Conservation (phyloP, 192 early-diverging fungal species). For the Phycomyces nitens region DNA sequence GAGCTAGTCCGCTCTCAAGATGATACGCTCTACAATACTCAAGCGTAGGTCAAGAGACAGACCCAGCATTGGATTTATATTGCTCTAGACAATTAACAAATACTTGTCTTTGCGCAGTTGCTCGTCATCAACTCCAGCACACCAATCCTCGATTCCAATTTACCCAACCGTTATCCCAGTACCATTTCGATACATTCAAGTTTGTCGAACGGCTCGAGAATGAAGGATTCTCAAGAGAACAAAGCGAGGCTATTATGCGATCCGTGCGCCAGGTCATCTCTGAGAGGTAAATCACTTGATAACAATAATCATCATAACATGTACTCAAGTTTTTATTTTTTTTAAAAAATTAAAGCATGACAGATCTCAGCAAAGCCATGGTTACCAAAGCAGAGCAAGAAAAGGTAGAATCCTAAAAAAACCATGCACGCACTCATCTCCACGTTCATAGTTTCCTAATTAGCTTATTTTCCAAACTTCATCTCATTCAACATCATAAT, state of each 20-base stretch:
- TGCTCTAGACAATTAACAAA: no score
- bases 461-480: no score
- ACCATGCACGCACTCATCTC: background rate
- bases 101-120: no score
- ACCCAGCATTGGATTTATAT: no score
- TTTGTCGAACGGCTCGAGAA: slow-evolving; percentile 69
- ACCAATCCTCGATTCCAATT: no score
- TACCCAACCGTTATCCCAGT: slow-evolving; percentile 6
- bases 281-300: slow-evolving; percentile 52
- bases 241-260: slow-evolving; percentile 74
- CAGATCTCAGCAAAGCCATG: slow-evolving; percentile 56
- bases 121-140: no score
- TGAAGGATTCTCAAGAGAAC: slow-evolving; percentile 66
- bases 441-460: no score
- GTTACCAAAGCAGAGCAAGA: slow-evolving; percentile 83
- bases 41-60: no score
- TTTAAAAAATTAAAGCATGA: slow-evolving; percentile 47
- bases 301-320: background rate
- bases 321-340: background rate
- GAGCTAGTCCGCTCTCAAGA: no score
- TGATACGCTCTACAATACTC: no score
- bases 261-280: slow-evolving; percentile 66
- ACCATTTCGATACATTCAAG: slow-evolving; percentile 80
- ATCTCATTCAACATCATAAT: no score
- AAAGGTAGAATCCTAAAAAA: slow-evolving; percentile 42